Base-by-base conservation (phyloP, 305 asterid species). In the Andrographis paniculata region DNA sequence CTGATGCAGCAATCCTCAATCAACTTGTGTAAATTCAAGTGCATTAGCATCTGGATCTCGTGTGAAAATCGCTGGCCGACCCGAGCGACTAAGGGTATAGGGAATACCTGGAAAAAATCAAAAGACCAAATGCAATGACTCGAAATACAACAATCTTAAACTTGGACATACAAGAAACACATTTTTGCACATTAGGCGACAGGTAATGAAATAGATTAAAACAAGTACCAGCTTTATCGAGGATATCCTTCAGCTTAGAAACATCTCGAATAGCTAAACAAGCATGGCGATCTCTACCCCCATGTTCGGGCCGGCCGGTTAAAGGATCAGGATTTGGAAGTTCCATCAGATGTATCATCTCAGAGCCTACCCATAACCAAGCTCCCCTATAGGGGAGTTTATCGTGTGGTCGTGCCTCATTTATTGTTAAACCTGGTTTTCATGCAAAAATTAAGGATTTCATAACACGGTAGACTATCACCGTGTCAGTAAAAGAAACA, bases 281-380 rank as follows among this genome's bases (percentile, higher is more conserved):
- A 62, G 88, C 67, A 50, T 89, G 98, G 33, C 95, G 91, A 65
- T 89, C 95, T 48, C 94, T 71, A 23, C 98, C 95, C 5, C 93
- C 95, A 4, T 89, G 95, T 56, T 82, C 82, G 1, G 98, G 88
- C 24, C 95, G 70, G 16, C 94, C 95, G 0, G 83, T 72, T 39
- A 74, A 68, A 20, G 94, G 95, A 52, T 89, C 97, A 0, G 95
- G 97, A 73, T 85, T 88, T 6, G 97, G 95, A 53, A 89, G 97
- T 78, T 89, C 97, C 97, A 89, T 89, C 48, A 89, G 44, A 66
- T 85, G 97, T 72, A 89, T 82, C 97, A 89, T 89, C 76, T 75
- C 91, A 28, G 93, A 63, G 18, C 97, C 95, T 20, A 85, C 91
- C 94, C 97, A 85, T 40, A 89, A 62, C 98, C 95, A 89, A 60